A percentile compares a stretch with the other conserved stretches of the same genome.
These are phyloP conservation scores for Cercospora sp. DNA, from an alignment of 2,329 filamentous ascomycete species.

Conservation along the genomic window DNA sequence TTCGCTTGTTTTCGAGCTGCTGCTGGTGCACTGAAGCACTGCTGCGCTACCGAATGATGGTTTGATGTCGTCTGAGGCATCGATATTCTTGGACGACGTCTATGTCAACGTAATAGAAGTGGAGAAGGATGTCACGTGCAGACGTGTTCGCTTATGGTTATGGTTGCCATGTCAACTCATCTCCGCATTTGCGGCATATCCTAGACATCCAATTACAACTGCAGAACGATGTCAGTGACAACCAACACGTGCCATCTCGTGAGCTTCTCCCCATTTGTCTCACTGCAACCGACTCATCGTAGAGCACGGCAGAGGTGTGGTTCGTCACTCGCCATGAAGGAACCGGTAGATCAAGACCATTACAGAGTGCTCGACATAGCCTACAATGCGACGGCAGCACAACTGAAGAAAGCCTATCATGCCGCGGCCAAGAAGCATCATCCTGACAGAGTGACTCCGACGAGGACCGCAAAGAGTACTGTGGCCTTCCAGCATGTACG, in stretches of 20 bases:
- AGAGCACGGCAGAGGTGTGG: neutral
- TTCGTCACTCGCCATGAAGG: constrained; percentile 1
- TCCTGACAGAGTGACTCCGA: constrained; percentile 5
- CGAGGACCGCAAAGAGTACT: neutral
- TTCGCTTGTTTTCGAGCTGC: too few species aligned
- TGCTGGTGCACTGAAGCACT: neutral
- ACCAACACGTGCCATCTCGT: neutral
- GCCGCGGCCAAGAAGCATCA: constrained; percentile 10
- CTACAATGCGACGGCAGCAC: neutral
- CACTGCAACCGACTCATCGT: neutral
- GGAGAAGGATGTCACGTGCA: neutral
- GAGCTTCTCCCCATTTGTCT: neutral
- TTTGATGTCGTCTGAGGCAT: neutral
- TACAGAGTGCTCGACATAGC: constrained; percentile 12
- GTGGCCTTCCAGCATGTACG: constrained; percentile 10
- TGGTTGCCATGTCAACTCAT: neutral
- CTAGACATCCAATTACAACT: neutral
- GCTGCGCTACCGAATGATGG: too few species aligned
- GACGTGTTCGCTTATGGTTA: neutral
- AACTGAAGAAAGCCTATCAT: constrained; percentile 10
- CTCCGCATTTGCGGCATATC: neutral
- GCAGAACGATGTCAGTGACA: neutral
- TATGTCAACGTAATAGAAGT: neutral
- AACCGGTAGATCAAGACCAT: constrained; percentile 12
- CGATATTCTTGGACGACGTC: neutral